Base-by-base conservation (phyloP, 495 filamentous ascomycete species). In the Aspergillus sclerotiicarbonarius region DNA sequence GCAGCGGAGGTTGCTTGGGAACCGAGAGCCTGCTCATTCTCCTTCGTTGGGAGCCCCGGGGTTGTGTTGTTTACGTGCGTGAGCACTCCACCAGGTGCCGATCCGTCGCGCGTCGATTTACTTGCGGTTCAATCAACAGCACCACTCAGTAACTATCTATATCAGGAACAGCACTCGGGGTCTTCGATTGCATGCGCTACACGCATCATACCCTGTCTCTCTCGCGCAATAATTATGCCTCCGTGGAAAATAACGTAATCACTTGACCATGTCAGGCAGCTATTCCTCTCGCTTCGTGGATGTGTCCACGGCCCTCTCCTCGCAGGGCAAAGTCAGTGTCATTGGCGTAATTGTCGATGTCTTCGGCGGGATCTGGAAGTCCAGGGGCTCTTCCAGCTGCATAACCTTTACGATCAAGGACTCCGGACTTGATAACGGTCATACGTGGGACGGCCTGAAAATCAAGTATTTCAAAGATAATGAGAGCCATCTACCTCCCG, bases 331-430 rank as follows among this genome's bases (percentile, higher is more conserved):
- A 51, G 53, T 74, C 20, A 80, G 62, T 59, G 65, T 83, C 18
- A 70, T 83, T 21, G 82, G 80, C 1, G 71, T 83, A 2, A 78
- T 82, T 1, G 73, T 79, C 5, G 80, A 82, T 62, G 64, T 62
- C 37, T 59, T 76, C 51, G 59, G 54, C 16, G 62, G 65, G 12
- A 57, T 69, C 15, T 61, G 7, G n/a, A 62, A 51, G 31, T 67
- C 71, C 7, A 61, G 57, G 51, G 70, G 72, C 15, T 69, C 69
- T 3, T 71, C 73, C 1, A 67, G 65, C 25, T 77, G 67, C 58
- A 66, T 75, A 49, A 82, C 77, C 6, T 83, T 83, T 48, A 80
- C 78, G 6, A 63, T 84, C 31, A 77, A 74, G 57, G 81, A 83
- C 59, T 57, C 53, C 0, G 62, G 73, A 13, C 65, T 75, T 20